These are phyloP conservation scores for Vicia villosa DNA, from an alignment of 306 rosid genomes.

Conservation along the genomic window DNA sequence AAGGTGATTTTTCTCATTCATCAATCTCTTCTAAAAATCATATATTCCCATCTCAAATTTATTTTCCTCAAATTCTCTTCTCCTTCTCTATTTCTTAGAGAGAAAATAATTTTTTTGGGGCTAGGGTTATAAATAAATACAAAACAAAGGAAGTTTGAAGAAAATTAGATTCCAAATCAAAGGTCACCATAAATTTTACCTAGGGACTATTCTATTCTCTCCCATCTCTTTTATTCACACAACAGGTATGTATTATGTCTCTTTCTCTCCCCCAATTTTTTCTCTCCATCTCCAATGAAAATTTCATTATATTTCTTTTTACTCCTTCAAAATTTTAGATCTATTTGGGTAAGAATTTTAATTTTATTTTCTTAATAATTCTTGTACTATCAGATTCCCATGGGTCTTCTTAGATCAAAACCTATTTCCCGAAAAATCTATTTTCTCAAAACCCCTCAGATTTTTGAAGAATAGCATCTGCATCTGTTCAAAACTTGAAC, in stretches of 20 bases:
- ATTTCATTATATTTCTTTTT: not conserved
- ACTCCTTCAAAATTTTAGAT: conserved; percentile 11
- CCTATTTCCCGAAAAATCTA: too few relatives aligned
- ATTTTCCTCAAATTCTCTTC: too few relatives aligned
- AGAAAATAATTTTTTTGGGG: not conserved
- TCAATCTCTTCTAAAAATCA: not conserved
- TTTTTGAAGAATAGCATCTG: conserved; percentile 53
- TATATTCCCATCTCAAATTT: not conserved
- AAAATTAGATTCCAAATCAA: conserved; percentile 3
- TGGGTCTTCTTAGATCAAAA: not conserved
- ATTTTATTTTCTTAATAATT: conserved; percentile 17
- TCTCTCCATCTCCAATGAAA: conserved; percentile 15
- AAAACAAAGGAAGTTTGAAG: not conserved
- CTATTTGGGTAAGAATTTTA: not conserved
- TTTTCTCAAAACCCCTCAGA: conserved; percentile 3
- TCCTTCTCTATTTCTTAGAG: not conserved
- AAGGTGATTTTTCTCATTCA: not conserved
- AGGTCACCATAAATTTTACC: conserved; percentile 21
- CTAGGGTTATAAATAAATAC: not conserved
- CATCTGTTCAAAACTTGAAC: conserved; percentile 62
- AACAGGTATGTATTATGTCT: conserved; percentile 36
- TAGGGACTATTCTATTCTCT: not conserved
- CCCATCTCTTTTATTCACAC: not conserved
- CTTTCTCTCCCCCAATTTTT: not conserved
- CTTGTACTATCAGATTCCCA: not conserved